Base-by-base conservation (phyloP, 2,329 filamentous ascomycete genomes). In the Sarocladium kiliense region DNA sequence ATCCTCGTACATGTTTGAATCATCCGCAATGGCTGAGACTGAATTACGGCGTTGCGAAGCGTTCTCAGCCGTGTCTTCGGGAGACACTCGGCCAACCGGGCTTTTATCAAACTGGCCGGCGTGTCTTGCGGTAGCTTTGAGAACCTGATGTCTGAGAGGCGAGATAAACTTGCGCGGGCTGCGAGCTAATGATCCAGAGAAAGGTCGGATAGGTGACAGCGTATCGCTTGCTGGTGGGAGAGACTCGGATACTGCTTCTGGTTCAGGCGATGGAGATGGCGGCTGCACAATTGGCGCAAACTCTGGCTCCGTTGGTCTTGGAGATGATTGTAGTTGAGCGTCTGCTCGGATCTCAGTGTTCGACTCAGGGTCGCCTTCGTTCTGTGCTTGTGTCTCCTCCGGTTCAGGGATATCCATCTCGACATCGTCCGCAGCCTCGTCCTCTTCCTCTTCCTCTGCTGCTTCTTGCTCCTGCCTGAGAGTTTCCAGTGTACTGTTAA, bases 401-500 rank as follows among this genome's bases (percentile, higher is more conserved):
- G 26, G 12, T 36, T 18, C 47, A 51, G 23, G 6, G 7, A 10
- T 12, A 5, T 19, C 18, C n/a, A 51, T 34, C 5, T 12, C 27
- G 11, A 27, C 11, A 26, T 26, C 50, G 27, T 27, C 36, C 6
- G 11, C 21, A 5, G 57, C 51, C 30, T 32, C 37, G 14, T 39
- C 34, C 21, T 57, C 56, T 27, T 60, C 54, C 37, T 56, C 42
- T 54, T 59, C 60, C 55, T 58, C 49, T 18, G 58, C 61, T 3
- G 55, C 59, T 11, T 59, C 37, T 19, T 57, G 56, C 25, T 39
- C 53, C 30, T 67, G 74, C 37, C 79, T 72, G 34, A 82, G 61
- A 3, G 76, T 76, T 59, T 81, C 77, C 7, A 84, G 64, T 0
- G 79, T 79, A 34, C 74, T 75, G 61, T 78, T 81, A 54, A 84